Conservation (phyloP, 306 rosid genomes). For the Psophocarpus tetragonolobus region DNA sequence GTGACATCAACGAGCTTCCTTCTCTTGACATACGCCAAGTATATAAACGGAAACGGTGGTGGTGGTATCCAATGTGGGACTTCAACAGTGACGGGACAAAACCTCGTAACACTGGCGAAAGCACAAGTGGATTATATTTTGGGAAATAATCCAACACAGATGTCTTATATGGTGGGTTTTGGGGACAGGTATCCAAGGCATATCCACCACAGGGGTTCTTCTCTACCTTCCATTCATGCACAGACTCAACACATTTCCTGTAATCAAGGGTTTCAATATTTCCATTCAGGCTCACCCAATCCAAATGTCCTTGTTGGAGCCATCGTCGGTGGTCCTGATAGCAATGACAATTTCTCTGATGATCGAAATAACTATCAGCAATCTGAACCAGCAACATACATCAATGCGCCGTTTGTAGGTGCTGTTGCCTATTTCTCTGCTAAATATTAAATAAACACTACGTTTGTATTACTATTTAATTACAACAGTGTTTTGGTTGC, state of each 20-base stretch:
- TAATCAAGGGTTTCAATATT: slow-evolving; percentile 60
- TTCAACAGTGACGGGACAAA: slow-evolving; percentile 47
- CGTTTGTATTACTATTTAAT: no score
- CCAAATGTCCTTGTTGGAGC: slow-evolving; percentile 84
- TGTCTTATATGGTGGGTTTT: slow-evolving; percentile 87
- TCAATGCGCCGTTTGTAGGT: slow-evolving; percentile 86
- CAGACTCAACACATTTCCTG: slow-evolving; percentile 53
- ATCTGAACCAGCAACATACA: slow-evolving; percentile 88
- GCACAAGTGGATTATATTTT: slow-evolving; percentile 83
- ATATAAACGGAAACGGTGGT: slow-evolving; percentile 48
- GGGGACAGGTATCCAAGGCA: slow-evolving; percentile 67
- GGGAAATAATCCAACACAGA: slow-evolving; percentile 69
- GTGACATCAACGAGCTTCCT: slow-evolving; percentile 71
- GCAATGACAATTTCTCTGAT: slow-evolving; percentile 61
- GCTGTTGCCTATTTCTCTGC: slow-evolving; percentile 65
- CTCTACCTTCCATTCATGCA: slow-evolving; percentile 58
- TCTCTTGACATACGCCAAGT: slow-evolving; percentile 63
- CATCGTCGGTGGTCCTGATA: slow-evolving; percentile 91
- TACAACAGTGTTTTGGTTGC: no score
- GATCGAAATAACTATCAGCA: slow-evolving; percentile 80
- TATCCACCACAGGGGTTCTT: slow-evolving; percentile 82
- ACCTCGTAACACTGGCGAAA: slow-evolving; percentile 55
- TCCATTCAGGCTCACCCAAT: slow-evolving; percentile 54
- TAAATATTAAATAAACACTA: no score
- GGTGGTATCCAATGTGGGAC: slow-evolving; percentile 48